Percentiles rank a stretch among this genome's conserved stretches.
Evolutionary conservation across 805 yeast species (phyloP).

Genomic region (Ogataea paraovalis): DNA sequence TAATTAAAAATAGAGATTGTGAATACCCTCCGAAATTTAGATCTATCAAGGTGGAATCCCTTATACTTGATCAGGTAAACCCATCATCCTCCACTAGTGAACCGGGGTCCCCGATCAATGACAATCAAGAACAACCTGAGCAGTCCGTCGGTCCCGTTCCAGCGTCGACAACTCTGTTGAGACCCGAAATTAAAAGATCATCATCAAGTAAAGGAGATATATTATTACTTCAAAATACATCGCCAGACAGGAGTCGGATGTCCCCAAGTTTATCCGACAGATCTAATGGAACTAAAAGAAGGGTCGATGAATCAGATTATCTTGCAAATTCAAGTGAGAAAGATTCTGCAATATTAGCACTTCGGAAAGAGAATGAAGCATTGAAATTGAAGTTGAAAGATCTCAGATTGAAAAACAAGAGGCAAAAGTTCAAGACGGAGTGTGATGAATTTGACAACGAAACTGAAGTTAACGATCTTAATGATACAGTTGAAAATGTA

Average conservation of each 20-base stretch:
- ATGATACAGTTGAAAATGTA: background rate
- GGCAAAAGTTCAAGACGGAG: constrained; percentile 15
- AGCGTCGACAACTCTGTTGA: background rate
- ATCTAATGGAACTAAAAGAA: background rate
- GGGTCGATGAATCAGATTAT: background rate
- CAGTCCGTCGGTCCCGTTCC: background rate
- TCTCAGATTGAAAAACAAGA: constrained; percentile 20
- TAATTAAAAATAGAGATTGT: constrained; percentile 35
- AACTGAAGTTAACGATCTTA: background rate
- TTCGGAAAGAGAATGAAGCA: constrained; percentile 28
- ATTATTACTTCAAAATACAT: background rate
- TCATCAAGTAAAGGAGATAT: background rate
- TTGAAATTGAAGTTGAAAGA: constrained; percentile 26
- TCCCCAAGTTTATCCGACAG: background rate
- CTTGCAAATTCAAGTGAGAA: constrained; percentile 3
- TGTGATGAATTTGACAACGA: constrained; percentile 9
- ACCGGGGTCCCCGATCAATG: background rate
- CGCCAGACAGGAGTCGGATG: background rate
- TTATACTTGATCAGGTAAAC: constrained; percentile 12
- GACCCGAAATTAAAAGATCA: background rate
- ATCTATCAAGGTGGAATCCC: constrained; percentile 34
- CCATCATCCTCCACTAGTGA: background rate
- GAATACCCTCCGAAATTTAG: constrained; percentile 45
- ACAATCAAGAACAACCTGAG: background rate
- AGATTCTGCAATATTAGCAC: constrained; percentile 8